Evolutionary conservation across 805 yeast genomes (phyloP).

Genomic region (Blastobotrys terrestris): DNA sequence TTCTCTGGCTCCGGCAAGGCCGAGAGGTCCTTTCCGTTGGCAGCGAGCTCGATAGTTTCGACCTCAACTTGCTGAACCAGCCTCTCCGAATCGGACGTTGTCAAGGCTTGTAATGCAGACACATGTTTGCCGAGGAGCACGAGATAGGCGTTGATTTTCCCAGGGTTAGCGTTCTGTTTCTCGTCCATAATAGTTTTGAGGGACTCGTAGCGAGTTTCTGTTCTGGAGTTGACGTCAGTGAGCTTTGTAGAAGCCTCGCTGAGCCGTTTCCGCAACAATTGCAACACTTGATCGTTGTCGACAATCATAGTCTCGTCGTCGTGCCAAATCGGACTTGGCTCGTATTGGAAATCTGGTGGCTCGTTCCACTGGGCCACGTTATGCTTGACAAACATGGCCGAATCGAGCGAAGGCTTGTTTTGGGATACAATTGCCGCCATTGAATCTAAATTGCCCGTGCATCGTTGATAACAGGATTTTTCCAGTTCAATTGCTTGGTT

Average conservation of each 20-base stretch:
- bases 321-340: conserved; percentile 94
- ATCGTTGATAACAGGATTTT: conserved; percentile 42
- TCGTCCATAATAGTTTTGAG: conserved; percentile 31
- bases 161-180: conserved; percentile 36
- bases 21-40: conserved; percentile 52
- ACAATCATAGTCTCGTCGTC: conserved; percentile 75
- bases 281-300: conserved; percentile 35
- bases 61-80: conserved; percentile 79
- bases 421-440: conserved; percentile 54
- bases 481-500: conserved; percentile 58
- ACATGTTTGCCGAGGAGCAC: conserved; percentile 45
- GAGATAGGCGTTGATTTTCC: conserved; percentile 24
- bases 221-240: conserved; percentile 14
- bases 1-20: conserved; percentile 27
- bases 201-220: conserved; percentile 14
- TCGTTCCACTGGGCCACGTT: conserved; percentile 71
- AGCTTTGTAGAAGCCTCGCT: conserved; percentile 28
- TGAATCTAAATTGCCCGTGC: conserved; percentile 39
- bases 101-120: conserved; percentile 48
- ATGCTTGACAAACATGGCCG: conserved; percentile 90
- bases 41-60: conserved; percentile 81
- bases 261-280: conserved; percentile 32
- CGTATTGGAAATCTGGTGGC: conserved; percentile 76
- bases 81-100: conserved; percentile 66
- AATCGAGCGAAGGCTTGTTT: conserved; percentile 69